Evolutionary conservation across 495 filamentous ascomycete genomes (phyloP), one percentile per base, ranked within the genome.

Genomic region (Trichoderma virens): DNA sequence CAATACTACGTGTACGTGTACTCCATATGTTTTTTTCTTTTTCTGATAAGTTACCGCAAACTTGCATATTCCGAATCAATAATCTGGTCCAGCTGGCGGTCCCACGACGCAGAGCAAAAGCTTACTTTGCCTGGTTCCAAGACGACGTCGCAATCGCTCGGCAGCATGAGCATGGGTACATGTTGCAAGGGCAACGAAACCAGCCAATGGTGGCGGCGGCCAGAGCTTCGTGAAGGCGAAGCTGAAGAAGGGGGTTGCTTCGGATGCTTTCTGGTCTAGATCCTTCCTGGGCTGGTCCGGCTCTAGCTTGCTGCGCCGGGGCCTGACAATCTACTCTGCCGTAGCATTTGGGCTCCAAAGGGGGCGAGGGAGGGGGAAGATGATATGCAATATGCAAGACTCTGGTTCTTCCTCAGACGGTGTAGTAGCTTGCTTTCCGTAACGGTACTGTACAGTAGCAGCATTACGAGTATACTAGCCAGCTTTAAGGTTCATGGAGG

Each of bases 201-300:
- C 23, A 18, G 51, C 51, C 51, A 56, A 56, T 56, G 23, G 28
- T 5, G 13, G 11, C 51, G 23, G 8, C 25, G 23, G 51, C 23
- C 27, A 14, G 51, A 27, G 27, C 43, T 47, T 23, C 43, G 43
- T 47, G 25, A 56, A 56, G 25, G 51, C 51, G 23, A 56, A 56
- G 51, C 51, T 56, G 51, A 56, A 47, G 51, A 30, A 56, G 25
- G 51, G 51, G 51, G 51, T 30, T 56, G 51, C 51, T 56, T 56
- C 25, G 23, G 23, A 14, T 1, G 51, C 23, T 13, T 56, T 56
- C 27, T 30, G 51, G 51, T 27, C 51, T 56, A 30, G 51, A 30
- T 18, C 25, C 51, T 56, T 56, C 51, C 25, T 27, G 51, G 51
- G 23, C 51, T 30, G 51, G 51, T 9, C 51, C 8, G 45, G 45